These are phyloP conservation scores for Pleurotus djamor DNA, from an alignment of 768 basidiomycete species.

Conservation along the genomic window DNA sequence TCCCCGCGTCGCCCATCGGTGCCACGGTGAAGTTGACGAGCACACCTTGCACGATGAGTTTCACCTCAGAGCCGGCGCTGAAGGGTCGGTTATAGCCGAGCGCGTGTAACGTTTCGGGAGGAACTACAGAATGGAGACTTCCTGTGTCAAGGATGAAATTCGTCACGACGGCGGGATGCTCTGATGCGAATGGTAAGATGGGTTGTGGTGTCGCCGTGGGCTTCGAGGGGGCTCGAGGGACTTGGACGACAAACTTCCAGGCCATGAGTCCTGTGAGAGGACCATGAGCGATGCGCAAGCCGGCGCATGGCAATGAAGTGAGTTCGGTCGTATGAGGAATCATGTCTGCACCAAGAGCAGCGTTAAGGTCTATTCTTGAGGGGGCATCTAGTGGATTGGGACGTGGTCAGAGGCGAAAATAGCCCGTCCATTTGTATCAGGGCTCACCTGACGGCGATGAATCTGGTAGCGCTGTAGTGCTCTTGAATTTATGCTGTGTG, in stretches of 20 bases:
- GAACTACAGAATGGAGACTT: constrained; percentile 12
- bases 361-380: constrained; percentile 16
- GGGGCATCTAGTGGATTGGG: background rate
- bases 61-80: constrained; percentile 15
- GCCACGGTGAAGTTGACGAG: constrained; percentile 16
- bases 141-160: constrained; percentile 25
- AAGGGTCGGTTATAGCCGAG: constrained; percentile 13
- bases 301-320: constrained; percentile 19
- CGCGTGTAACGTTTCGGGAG: constrained; percentile 14
- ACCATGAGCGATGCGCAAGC: constrained; percentile 20
- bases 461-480: constrained; percentile 3
- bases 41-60: constrained; percentile 18
- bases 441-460: background rate
- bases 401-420: background rate
- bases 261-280: constrained; percentile 20
- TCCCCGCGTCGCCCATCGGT: constrained; percentile 15
- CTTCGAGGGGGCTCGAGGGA: background rate
- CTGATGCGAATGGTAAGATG: background rate
- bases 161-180: constrained; percentile 9
- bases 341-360: constrained; percentile 18
- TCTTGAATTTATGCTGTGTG: constrained; percentile 1
- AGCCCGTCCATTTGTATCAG: background rate
- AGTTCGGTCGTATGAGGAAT: constrained; percentile 17
- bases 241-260: constrained; percentile 18
- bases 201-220: background rate